phyloP scores from a whole-genome alignment of 225 moss, liverwort and hornwort genomes.

The Marchantia polymorpha region DNA sequence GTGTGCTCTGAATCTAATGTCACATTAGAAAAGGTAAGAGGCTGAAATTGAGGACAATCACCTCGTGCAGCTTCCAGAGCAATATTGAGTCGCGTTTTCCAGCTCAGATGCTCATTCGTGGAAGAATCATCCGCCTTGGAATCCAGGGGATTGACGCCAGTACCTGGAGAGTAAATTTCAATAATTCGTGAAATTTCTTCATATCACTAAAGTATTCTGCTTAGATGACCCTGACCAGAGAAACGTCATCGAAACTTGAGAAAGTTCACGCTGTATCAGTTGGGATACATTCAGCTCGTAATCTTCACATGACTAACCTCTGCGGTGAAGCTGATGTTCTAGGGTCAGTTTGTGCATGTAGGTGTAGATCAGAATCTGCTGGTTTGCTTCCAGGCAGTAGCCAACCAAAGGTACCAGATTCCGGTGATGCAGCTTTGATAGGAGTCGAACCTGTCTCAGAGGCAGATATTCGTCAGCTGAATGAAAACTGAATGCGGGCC shows the following conservation, averaged over 20 bases:
- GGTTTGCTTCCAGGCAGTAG: constrained; percentile 27
- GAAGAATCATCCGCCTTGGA: too few species aligned
- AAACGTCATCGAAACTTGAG: too few species aligned
- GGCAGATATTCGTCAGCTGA: too few species aligned
- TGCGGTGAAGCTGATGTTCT: constrained; percentile 24
- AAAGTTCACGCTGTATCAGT: too few species aligned
- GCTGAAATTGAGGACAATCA: neutral
- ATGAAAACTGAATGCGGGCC: too few species aligned
- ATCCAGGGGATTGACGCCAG: neutral
- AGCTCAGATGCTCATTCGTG: neutral
- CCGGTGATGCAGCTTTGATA: constrained; percentile 36
- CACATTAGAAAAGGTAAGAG: too few species aligned
- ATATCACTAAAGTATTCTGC: too few species aligned
- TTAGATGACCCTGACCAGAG: too few species aligned
- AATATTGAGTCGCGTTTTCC: constrained; percentile 4
- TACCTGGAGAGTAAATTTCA: neutral
- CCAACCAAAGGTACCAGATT: constrained; percentile 36
- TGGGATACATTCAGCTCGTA: too few species aligned
- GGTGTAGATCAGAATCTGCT: constrained; percentile 36
- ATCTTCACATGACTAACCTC: neutral
- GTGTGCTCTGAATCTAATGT: too few species aligned
- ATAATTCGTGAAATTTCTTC: too few species aligned
- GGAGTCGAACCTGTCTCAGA: constrained; percentile 16
- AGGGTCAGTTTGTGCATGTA: constrained; percentile 31
- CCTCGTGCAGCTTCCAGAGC: constrained; percentile 1